Evolutionary conservation across 352 stramenopile species (phyloP), one percentile per base, ranked within the genome.

Genomic region (Phytophthora cajani): DNA sequence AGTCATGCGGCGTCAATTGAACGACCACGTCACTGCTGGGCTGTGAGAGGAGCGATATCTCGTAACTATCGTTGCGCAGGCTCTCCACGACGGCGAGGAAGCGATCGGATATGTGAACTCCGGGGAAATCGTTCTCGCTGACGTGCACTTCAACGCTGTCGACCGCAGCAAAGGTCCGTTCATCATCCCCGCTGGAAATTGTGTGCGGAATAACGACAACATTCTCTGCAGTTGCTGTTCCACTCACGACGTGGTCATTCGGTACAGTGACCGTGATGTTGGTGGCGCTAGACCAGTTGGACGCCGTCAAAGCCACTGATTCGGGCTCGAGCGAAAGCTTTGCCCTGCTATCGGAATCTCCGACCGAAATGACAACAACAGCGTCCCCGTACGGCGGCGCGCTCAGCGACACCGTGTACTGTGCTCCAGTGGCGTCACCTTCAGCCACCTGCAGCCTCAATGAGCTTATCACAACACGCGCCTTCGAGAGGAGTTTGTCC

Each of bases 61-160:
- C 58, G 57, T 91, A 91, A 58, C 81, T 84, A 46, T 79, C 80
- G 52, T 87, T 89, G 19, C 70, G 69, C 4, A 89, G 19, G 3
- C 64, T 53, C 52, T 90, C 77, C 5, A 85, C 40, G 11, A 92
- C 75, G 2, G 81, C 77, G 30, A 80, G 69, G 50, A 81, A 84
- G 9, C 79, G 74, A 47, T 69, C 68, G 0, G 84, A 92, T 17
- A 90, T 54, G n/a, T 78, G 79, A n/a, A 90, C 65, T 2, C 80
- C 64, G 1, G 84, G 81, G 30, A 89, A 62, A 51, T 90, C 80
- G 49, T 91, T 71, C 23, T 91, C 85, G 52, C 74, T 71, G 4
- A 93, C 66, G 12, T 74, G 44, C 1, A 92, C 69, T 6, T 57
- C 49, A 9, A 93, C 62, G 2, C 74, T 71, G 10, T 75, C 61